Evolutionary conservation across 257 asterid species (phyloP).

Genomic region (Capsicum chinense): DNA sequence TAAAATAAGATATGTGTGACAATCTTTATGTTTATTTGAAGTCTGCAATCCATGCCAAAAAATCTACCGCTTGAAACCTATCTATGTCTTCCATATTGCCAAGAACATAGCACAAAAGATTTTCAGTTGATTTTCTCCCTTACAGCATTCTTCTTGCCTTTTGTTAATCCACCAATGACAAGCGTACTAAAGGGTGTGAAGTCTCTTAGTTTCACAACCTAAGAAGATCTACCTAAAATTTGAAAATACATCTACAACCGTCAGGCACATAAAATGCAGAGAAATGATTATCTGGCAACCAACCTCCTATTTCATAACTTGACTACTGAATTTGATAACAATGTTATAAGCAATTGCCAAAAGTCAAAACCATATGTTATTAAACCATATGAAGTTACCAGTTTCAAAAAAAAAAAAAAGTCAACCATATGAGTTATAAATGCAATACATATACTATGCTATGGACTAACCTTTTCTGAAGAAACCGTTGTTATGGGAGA

Average conservation of each 20-base stretch:
- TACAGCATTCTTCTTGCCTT: neutral
- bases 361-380: neutral
- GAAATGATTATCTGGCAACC: neutral
- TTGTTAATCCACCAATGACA: neutral
- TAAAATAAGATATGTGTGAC: neutral
- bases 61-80: neutral
- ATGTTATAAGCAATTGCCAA: neutral
- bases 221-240: neutral
- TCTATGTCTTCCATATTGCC: conserved; percentile 19
- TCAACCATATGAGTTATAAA: neutral
- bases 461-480: conserved; percentile 57
- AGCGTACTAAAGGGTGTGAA: neutral
- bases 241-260: neutral
- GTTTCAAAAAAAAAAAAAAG: too few species aligned
- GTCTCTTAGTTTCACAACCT: conserved; percentile 23
- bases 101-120: conserved; percentile 1
- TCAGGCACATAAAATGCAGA: neutral
- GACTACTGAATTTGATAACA: neutral
- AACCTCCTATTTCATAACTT: conserved; percentile 15
- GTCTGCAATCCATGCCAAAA: conserved; percentile 5
- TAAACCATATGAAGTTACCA: too few species aligned
- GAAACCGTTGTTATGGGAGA: conserved; percentile 37
- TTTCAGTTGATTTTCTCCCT: conserved; percentile 15
- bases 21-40: neutral
- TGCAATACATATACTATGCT: neutral